Evolutionary conservation across 1,139 yeast species (phyloP).

Genomic region (Yamadazyma conglobata): DNA sequence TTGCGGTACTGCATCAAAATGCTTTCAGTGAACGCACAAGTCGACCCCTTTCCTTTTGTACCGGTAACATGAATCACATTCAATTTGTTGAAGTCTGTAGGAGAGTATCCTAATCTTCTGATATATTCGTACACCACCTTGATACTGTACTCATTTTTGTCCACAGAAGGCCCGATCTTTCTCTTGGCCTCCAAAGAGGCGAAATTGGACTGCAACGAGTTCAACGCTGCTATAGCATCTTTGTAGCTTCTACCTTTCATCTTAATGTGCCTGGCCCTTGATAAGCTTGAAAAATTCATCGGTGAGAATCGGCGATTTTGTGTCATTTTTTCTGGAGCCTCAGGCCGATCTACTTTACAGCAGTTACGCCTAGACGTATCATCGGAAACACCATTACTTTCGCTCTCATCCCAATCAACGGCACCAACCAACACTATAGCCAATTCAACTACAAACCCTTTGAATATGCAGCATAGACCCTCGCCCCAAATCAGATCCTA

Average conservation of each 20-base stretch:
- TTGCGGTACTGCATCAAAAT: slow-evolving; percentile 60
- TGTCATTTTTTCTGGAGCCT: slow-evolving; percentile 1
- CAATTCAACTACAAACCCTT: no score
- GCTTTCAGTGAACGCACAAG: slow-evolving; percentile 90
- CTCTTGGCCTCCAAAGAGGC: slow-evolving; percentile 83
- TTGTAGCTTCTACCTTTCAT: slow-evolving; percentile 32
- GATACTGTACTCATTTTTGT: slow-evolving; percentile 67
- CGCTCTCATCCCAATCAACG: no score
- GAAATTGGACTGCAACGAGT: slow-evolving; percentile 86
- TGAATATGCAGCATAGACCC: no score
- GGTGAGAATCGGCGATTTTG: neutral
- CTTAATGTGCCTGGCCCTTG: no score
- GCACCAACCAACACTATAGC: no score
- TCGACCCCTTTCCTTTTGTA: slow-evolving; percentile 97
- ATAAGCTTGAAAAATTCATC: no score
- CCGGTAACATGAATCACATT: slow-evolving; percentile 93
- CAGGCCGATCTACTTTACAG: no score
- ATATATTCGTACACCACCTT: slow-evolving; percentile 91
- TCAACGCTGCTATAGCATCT: slow-evolving; percentile 82
- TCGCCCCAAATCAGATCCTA: no score
- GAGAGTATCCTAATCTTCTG: slow-evolving; percentile 79
- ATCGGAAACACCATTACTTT: no score
- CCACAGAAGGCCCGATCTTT: slow-evolving; percentile 57
- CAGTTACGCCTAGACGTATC: no score
- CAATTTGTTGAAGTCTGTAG: slow-evolving; percentile 64